Evolutionary conservation across 1,139 yeast genomes (phyloP).

Genomic region (Hansenula sp.): DNA sequence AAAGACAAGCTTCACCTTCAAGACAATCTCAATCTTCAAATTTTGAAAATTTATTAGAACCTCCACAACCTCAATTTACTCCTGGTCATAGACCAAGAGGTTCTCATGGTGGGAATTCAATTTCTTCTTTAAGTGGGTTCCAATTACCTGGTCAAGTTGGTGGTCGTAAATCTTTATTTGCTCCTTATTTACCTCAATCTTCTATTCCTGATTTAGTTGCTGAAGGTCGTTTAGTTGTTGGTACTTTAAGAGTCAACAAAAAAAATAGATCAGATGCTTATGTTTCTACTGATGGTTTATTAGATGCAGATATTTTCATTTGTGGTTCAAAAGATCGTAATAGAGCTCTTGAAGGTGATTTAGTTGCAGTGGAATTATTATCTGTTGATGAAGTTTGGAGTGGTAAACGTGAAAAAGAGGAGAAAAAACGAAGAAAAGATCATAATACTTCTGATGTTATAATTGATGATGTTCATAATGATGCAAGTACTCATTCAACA

Average conservation of each 20-base stretch:
- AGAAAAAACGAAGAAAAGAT: conserved; percentile 91
- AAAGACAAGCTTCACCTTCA: conserved; percentile 28
- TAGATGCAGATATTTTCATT: conserved; percentile 94
- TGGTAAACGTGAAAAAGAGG: conserved; percentile 93
- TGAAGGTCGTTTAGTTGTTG: conserved; percentile 91
- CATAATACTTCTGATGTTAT: conserved; percentile 4
- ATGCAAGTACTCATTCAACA: conserved; percentile 26
- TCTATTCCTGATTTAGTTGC: conserved; percentile 83
- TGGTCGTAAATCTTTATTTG: conserved; percentile 81
- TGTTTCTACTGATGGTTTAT: conserved; percentile 90
- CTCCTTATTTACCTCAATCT: conserved; percentile 93
- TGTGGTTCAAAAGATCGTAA: conserved; percentile 99
- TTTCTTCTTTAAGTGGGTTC: conserved; percentile 22
- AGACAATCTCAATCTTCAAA: conserved; percentile 20
- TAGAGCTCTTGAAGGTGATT: conserved; percentile 93
- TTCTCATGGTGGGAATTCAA: conserved; percentile 69
- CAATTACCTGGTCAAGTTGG: conserved; percentile 25
- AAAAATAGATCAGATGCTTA: conserved; percentile 97
- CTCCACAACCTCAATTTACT: conserved; percentile 52
- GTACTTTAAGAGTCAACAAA: conserved; percentile 87
- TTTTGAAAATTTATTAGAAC: conserved; percentile 35
- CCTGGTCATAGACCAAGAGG: conserved; percentile 80
- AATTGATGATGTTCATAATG: conserved; percentile 29
- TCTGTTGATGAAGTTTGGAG: conserved; percentile 98
- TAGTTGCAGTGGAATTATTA: conserved; percentile 90